Base-by-base conservation (phyloP, 208 protist genomes). In the Tritrichomonas foetus region DNA sequence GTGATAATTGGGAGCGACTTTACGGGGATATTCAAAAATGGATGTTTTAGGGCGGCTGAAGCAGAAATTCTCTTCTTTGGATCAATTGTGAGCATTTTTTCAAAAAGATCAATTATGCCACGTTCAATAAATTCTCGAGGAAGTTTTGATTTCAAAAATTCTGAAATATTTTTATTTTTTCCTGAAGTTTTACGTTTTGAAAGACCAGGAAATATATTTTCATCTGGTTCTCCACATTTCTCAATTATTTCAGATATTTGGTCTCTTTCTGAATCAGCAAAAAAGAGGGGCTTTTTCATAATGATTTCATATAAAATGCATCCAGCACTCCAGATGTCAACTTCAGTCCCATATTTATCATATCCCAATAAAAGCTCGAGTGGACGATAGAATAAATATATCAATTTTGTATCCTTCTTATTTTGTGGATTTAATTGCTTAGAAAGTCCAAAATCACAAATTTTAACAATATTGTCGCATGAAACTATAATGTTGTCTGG, bases 31-130 rank as follows among this genome's bases (percentile, higher is more conserved):
- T n/a, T n/a, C n/a, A 94, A 94, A 36, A 72, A 94, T 27, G 93
- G 93, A 49, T 94, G 93, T 50, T 94, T 66, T 2, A 94, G 13
- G 20, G 93, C 93, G 0, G 66, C 93, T 33, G 39, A 27, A 39
- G 93, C 55, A 27, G 93, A 50, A 11, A 82, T 20, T 53, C 74
- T 82, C 16, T 82, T 82, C 74, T 82, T 82, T 9, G 74, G 74
- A 82, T 82, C 74, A 8, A 82, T 50, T n/a, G 74, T 82, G 0
- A 82, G 25, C 0, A 82, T 9, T 49, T 36, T 44, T 50, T 41
- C 20, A 27, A 82, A 50, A 41, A 82, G 50, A 30, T 82, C 74
- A 20, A 94, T 36, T 30, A 92, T 92, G 8, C 75, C 49, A 33
- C 16, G 30, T 13, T 78, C 39, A 44, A 25, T 66, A 25, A 64